phyloP scores from a whole-genome alignment of 495 filamentous ascomycete genomes.

The Aspergillus biplanus region DNA sequence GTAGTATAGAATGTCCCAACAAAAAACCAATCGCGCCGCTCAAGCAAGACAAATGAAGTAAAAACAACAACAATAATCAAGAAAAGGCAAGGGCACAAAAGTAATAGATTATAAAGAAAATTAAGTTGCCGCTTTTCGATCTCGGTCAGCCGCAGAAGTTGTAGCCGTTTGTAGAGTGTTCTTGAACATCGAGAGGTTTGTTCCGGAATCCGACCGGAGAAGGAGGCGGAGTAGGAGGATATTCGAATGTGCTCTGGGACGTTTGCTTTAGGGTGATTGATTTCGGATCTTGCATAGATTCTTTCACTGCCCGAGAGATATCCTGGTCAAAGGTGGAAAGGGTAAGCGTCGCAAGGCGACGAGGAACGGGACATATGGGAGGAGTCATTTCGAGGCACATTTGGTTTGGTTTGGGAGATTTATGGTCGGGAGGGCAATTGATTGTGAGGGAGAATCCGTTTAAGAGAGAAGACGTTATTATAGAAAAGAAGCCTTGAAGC shows the following conservation, averaged over 20 bases:
- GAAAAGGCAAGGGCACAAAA: too few species aligned
- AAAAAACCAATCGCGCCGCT: too few species aligned
- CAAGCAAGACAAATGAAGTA: too few species aligned
- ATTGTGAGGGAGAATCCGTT: neutral
- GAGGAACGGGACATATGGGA: neutral
- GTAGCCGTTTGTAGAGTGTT: neutral
- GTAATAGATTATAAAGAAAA: too few species aligned
- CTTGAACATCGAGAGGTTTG: neutral
- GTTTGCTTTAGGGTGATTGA: neutral
- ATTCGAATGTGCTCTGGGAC: neutral
- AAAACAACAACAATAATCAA: too few species aligned
- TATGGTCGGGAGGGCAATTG: neutral
- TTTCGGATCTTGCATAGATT: neutral
- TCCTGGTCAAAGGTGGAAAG: constrained; percentile 6
- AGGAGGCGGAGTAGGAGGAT: constrained; percentile 1
- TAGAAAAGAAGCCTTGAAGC: too few species aligned
- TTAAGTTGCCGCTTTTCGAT: neutral
- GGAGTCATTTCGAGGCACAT: neutral
- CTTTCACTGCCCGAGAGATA: neutral
- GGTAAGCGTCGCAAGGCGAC: neutral
- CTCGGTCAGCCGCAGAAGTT: neutral
- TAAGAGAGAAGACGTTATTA: too few species aligned
- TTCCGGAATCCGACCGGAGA: constrained; percentile 10
- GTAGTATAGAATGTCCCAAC: too few species aligned
- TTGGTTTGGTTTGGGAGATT: neutral